Conservation (phyloP, 192 early-diverging fungal genomes). For the Umbelopsis isabellina region DNA sequence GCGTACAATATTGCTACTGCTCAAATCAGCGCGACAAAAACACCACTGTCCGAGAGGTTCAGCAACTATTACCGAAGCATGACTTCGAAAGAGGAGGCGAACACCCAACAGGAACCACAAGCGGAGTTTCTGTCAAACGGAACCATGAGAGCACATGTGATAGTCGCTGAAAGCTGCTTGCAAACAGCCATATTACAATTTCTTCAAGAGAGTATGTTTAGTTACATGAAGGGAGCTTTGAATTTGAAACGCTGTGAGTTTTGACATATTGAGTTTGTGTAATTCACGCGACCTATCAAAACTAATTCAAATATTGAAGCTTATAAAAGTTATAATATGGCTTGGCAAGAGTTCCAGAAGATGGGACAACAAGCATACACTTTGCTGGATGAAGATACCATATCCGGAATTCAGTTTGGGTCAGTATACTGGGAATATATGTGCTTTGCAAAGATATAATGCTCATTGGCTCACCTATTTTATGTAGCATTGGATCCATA, state of each 20-base stretch:
- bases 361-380: conserved; percentile 45
- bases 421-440: conserved; percentile 20
- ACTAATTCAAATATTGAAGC: conserved; percentile 8
- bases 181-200: conserved; percentile 54
- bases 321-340: conserved; percentile 54
- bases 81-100: conserved; percentile 4
- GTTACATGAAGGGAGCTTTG: conserved; percentile 56
- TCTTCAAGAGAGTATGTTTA: conserved; percentile 53
- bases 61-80: conserved; percentile 37
- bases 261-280: background rate
- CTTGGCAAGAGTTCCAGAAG: conserved; percentile 52
- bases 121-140: conserved; percentile 45
- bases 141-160: conserved; percentile 51
- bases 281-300: background rate
- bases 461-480: background rate
- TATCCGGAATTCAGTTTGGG: conserved; percentile 60
- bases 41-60: conserved; percentile 37
- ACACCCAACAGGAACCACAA: background rate
- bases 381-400: conserved; percentile 52
- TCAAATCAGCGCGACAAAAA: conserved; percentile 45
- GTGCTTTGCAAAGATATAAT: background rate
- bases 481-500: conserved; percentile 37
- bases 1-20: conserved; percentile 53
- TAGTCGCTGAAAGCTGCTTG: conserved; percentile 55
- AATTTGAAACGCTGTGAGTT: conserved; percentile 55